Evolutionary conservation across 768 basidiomycete genomes (phyloP).

Genomic region (Leccinum rimulosum): DNA sequence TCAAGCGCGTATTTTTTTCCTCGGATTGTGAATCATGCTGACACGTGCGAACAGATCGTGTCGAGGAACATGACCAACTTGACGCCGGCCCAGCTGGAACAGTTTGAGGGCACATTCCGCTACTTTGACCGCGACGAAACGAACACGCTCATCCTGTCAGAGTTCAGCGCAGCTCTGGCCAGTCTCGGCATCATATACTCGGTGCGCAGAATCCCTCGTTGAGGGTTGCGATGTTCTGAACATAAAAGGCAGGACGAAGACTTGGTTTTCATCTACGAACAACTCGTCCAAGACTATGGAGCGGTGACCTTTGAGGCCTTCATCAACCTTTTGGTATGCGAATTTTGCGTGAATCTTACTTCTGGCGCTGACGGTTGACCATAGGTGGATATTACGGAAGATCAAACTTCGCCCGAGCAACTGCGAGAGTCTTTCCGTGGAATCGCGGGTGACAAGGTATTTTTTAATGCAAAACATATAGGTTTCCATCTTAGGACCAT

Average conservation of each 20-base stretch:
- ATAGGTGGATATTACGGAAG: slow-evolving; percentile 94
- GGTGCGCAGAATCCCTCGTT: slow-evolving; percentile 36
- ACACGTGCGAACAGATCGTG: slow-evolving; percentile 61
- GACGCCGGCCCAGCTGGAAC: slow-evolving; percentile 93
- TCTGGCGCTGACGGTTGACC: slow-evolving; percentile 2
- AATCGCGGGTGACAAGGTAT: slow-evolving; percentile 85
- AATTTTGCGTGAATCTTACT: neutral
- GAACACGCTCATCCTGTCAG: slow-evolving; percentile 79
- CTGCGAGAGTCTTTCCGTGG: slow-evolving; percentile 91
- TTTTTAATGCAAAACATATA: slow-evolving; percentile 9
- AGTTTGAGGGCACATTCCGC: slow-evolving; percentile 95
- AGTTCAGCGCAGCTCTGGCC: slow-evolving; percentile 92
- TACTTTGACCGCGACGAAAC: slow-evolving; percentile 95
- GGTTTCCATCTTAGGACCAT: slow-evolving; percentile 1
- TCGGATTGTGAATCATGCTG: slow-evolving; percentile 6
- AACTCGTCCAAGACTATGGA: slow-evolving; percentile 78
- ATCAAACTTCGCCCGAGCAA: slow-evolving; percentile 90
- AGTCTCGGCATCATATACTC: slow-evolving; percentile 93
- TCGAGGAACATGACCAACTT: slow-evolving; percentile 92
- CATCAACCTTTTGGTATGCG: slow-evolving; percentile 79
- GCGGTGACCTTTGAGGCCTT: slow-evolving; percentile 93
- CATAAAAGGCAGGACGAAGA: slow-evolving; percentile 67
- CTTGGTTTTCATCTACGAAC: slow-evolving; percentile 77
- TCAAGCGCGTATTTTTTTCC: slow-evolving; percentile 52
- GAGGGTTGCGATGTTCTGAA: neutral